These are phyloP conservation scores for Xylariaceae sp. DNA, from an alignment of 2,329 filamentous ascomycete species.

Conservation along the genomic window DNA sequence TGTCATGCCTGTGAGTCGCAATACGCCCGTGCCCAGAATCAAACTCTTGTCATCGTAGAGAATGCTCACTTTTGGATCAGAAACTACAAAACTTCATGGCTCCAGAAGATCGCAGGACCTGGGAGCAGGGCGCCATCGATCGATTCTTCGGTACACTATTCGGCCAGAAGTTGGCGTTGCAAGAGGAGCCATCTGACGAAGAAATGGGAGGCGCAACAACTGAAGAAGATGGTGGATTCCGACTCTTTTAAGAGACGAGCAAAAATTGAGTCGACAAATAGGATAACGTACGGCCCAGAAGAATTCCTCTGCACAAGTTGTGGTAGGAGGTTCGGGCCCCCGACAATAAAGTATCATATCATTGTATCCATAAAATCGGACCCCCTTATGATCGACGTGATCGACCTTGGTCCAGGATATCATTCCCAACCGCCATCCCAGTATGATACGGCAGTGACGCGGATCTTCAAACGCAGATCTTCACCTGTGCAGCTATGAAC, in stretches of 20 bases:
- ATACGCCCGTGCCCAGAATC: background rate
- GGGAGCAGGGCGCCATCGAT: slow-evolving; percentile 78
- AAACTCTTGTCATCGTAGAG: background rate
- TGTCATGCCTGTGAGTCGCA: slow-evolving; percentile 11
- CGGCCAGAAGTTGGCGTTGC: slow-evolving; percentile 63
- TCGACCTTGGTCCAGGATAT: slow-evolving; percentile 1
- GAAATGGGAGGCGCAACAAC: slow-evolving; percentile 47
- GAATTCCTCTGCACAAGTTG: no score
- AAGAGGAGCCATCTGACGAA: slow-evolving; percentile 52
- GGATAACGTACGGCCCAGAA: no score
- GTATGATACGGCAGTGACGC: background rate
- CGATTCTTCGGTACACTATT: slow-evolving; percentile 72
- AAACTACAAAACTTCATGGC: slow-evolving; percentile 99
- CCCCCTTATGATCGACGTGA: slow-evolving; percentile 12
- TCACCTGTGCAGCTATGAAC: background rate
- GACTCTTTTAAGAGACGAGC: slow-evolving; percentile 41
- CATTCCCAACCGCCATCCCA: slow-evolving; percentile 1
- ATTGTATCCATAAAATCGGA: no score
- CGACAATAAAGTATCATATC: slow-evolving; percentile 3
- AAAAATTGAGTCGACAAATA: no score
- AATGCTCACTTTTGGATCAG: slow-evolving; percentile 55
- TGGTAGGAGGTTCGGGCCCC: background rate
- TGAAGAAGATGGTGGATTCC: slow-evolving; percentile 51
- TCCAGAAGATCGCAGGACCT: slow-evolving; percentile 73
- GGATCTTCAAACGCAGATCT: slow-evolving; percentile 1